Conservation (phyloP, 2,329 filamentous ascomycete species). For the Didymella keratinophila region DNA sequence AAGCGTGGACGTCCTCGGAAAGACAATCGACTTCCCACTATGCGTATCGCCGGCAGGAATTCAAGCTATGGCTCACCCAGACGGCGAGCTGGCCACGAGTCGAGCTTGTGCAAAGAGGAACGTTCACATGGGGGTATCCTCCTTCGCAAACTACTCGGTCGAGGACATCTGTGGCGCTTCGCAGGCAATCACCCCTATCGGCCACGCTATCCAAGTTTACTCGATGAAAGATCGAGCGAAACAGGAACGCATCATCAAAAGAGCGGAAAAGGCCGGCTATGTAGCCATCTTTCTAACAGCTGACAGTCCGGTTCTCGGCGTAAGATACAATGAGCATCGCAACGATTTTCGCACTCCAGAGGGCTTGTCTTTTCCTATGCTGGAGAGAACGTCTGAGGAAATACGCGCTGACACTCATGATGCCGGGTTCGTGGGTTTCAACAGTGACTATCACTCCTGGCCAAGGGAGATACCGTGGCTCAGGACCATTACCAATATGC, state of each 20-base stretch:
- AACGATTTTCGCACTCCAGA: conserved; percentile 5
- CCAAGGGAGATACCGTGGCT: conserved; percentile 3
- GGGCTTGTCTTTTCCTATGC: conserved; percentile 7
- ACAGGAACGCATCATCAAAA: conserved; percentile 6
- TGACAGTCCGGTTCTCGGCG: conserved; percentile 5
- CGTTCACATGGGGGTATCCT: conserved; percentile 10
- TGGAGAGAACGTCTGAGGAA: background rate
- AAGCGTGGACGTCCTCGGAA: background rate
- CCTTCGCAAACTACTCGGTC: conserved; percentile 5
- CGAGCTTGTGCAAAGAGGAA: conserved; percentile 1
- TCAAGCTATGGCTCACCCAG: conserved; percentile 5
- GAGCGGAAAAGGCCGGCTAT: conserved; percentile 6
- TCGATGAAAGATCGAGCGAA: conserved; percentile 7
- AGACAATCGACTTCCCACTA: conserved; percentile 6
- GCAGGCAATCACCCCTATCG: background rate
- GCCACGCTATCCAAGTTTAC: conserved; percentile 7
- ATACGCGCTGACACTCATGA: conserved; percentile 4
- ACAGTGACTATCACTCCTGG: conserved; percentile 9
- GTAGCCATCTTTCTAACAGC: conserved; percentile 2
- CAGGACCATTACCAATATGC: conserved; percentile 8
- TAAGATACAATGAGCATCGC: conserved; percentile 8
- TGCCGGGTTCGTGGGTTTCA: conserved; percentile 4
- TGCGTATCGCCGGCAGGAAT: conserved; percentile 8
- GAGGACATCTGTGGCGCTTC: background rate
- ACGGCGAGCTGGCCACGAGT: conserved; percentile 9